These are phyloP conservation scores for Eutrema salsugineum DNA, from an alignment of 441 rosid species.

Conservation along the genomic window DNA sequence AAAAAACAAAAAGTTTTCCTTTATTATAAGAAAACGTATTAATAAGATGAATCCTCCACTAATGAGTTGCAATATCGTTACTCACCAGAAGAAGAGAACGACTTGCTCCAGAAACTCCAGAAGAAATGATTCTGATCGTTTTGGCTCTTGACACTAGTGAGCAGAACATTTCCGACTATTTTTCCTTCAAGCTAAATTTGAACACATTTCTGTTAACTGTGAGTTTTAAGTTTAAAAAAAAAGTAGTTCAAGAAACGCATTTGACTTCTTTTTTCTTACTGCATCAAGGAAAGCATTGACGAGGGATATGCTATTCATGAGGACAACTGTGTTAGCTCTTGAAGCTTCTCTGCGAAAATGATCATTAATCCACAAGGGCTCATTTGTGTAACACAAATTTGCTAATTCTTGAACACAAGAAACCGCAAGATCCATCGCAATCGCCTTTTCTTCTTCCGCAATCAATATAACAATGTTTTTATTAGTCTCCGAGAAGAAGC, in stretches of 20 bases:
- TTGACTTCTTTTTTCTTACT: constrained; percentile 36
- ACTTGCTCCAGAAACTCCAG: constrained; percentile 50
- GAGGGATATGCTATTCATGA: constrained; percentile 73
- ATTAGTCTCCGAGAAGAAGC: constrained; percentile 27
- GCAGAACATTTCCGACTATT: constrained; percentile 83
- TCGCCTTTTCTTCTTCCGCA: constrained; percentile 53
- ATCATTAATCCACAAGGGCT: constrained; percentile 59
- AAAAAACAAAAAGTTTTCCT: not conserved
- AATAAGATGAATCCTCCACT: not conserved
- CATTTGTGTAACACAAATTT: constrained; percentile 48
- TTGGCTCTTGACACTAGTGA: constrained; percentile 72
- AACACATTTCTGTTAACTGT: not conserved
- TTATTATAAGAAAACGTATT: not conserved
- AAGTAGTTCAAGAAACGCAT: not conserved
- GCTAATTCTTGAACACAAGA: constrained; percentile 57
- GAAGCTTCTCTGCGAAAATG: constrained; percentile 64
- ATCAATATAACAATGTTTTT: constrained; percentile 31
- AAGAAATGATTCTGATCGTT: constrained; percentile 54
- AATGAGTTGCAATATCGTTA: not conserved
- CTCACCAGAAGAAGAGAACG: constrained; percentile 74
- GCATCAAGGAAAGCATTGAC: constrained; percentile 78
- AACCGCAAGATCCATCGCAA: constrained; percentile 62
- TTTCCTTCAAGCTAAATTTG: constrained; percentile 35
- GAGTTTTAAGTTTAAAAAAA: not conserved
- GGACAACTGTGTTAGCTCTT: constrained; percentile 51